Evolutionary conservation across 2,329 filamentous ascomycete species (phyloP), one percentile per base, ranked within the genome.

Genomic region (Penicillium janthinellum): DNA sequence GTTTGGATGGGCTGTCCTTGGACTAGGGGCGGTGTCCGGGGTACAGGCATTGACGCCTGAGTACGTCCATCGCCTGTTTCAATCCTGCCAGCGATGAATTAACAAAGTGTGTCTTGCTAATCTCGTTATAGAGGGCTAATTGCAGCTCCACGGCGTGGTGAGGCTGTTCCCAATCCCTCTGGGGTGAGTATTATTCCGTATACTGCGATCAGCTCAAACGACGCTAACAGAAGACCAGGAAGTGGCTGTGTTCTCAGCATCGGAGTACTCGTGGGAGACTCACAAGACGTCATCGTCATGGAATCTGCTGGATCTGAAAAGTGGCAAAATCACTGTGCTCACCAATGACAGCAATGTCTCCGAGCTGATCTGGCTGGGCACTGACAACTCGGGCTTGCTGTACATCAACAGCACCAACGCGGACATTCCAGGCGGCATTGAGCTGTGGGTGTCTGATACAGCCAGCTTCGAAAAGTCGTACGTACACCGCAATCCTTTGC

Each of bases 261-360:
- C 89, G 0, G 86, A 88, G 1, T 96, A 96, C 75, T 93, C 87
- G 5, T 96, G 96, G 75, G 82, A 89, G 41, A 83, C 85, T 0
- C 91, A 96, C 72, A 82, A 82, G 49, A 89, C 88, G 71, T 59
- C 83, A 5, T 74, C 72, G 7, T 71, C 83, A 81, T 60, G 88
- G 92, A 77, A 88, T 90, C 66, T 94, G 28, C 78, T 96, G 42
- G 87, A 94, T 66, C 82, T 92, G 59, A 78, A 83, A 48, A 86
- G 84, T 7, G 88, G 89, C 37, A 82, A 88, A 53, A 88, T 88
- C 4, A 85, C 81, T 4, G 75, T 88, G 12, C 79, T 96, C 11
- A 88, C 86, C 49, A 84, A 89, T 54, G 86, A 90, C 63, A 71
- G 82, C 25, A 82, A 83, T 57, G 87, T 88, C 54, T 87, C 84